Conservation (phyloP, 2,329 filamentous ascomycete genomes). For the Aspergillus aculeatus region DNA sequence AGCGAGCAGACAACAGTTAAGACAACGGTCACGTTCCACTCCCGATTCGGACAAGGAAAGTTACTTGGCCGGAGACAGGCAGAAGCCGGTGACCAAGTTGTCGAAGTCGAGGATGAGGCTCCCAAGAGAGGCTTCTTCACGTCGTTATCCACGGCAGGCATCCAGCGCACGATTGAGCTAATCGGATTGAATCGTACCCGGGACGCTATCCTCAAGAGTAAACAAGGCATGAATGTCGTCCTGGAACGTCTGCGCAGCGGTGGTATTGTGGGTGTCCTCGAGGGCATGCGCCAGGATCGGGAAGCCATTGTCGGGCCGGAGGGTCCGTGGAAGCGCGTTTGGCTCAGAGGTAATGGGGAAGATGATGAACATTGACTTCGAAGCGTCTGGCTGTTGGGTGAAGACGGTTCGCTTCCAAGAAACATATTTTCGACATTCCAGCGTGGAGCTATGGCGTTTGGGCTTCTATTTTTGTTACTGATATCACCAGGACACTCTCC, state of each 20-base stretch:
- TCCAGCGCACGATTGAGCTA: constrained; percentile 64
- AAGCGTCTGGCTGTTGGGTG: background rate
- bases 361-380: constrained; percentile 29
- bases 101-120: constrained; percentile 50
- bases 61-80: constrained; percentile 46
- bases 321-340: constrained; percentile 44
- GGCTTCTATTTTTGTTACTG: constrained; percentile 3
- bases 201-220: constrained; percentile 61
- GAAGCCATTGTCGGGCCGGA: constrained; percentile 43
- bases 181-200: constrained; percentile 61
- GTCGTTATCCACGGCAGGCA: constrained; percentile 58
- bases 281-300: constrained; percentile 66
- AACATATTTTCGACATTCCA: constrained; percentile 23
- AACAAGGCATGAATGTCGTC: constrained; percentile 66
- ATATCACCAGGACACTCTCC: constrained; percentile 24
- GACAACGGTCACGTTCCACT: constrained; percentile 62
- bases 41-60: constrained; percentile 59
- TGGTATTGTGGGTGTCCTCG: constrained; percentile 67
- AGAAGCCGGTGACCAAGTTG: constrained; percentile 36
- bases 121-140: constrained; percentile 58
- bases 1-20: constrained; percentile 56
- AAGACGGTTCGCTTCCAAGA: constrained; percentile 1
- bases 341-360: constrained; percentile 37
- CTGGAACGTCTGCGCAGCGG: constrained; percentile 63
- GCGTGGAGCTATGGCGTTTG: constrained; percentile 28